Conservation (phyloP, 805 yeast species). For the Nakazawaea molendinolei region DNA sequence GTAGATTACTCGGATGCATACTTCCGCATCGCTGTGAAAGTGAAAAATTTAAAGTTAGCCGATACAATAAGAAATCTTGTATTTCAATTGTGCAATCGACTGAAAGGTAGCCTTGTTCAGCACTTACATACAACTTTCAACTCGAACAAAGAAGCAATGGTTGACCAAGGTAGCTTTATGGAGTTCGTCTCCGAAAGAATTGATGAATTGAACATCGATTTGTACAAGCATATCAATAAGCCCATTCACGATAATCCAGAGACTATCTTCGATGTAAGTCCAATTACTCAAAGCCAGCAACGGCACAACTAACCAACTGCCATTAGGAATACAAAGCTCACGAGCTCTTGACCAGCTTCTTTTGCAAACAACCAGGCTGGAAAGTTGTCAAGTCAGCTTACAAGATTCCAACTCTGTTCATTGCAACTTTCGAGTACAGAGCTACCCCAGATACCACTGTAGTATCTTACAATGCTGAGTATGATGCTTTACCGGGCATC, state of each 20-base stretch:
- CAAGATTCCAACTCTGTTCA: conserved; percentile 21
- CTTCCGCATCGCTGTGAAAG: too few species aligned
- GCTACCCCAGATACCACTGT: conserved; percentile 14
- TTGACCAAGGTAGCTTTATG: conserved; percentile 11
- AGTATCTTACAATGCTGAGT: conserved; percentile 21
- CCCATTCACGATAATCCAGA: conserved; percentile 18
- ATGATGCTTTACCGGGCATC: conserved; percentile 23
- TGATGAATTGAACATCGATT: conserved; percentile 6
- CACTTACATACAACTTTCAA: too few species aligned
- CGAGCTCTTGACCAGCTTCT: conserved; percentile 16
- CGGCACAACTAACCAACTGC: too few species aligned
- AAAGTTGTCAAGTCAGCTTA: conserved; percentile 19
- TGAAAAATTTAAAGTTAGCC: too few species aligned
- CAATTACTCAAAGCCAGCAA: conserved; percentile 3
- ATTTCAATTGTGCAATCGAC: too few species aligned
- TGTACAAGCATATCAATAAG: conserved; percentile 14
- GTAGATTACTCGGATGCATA: too few species aligned
- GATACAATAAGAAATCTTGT: too few species aligned
- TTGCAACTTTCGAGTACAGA: conserved; percentile 14
- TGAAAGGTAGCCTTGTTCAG: too few species aligned
- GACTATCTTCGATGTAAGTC: conserved; percentile 13
- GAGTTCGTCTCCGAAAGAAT: conserved; percentile 13
- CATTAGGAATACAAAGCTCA: conserved; percentile 23
- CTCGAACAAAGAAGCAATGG: neutral
- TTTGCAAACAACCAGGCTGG: conserved; percentile 19